phyloP scores from a whole-genome alignment of 208 protist genomes.

The Trypanosomatidae sp. region DNA sequence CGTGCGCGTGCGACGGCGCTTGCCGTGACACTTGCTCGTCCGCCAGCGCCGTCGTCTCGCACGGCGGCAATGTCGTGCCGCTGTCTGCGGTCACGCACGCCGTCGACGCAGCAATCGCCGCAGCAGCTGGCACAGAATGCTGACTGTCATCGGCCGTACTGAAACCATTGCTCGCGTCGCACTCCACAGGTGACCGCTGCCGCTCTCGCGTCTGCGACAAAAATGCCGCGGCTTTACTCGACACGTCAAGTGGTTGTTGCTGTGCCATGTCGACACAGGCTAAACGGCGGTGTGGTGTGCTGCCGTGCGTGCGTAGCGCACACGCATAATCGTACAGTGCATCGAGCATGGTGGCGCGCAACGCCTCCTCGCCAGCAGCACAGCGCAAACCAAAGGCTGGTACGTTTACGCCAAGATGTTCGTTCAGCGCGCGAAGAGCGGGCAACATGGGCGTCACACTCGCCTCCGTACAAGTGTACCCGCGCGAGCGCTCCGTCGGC shows the following conservation, averaged over 20 bases:
- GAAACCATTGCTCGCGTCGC: neutral
- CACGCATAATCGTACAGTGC: constrained; percentile 70
- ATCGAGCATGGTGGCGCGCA: constrained; percentile 48
- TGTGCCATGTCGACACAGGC: constrained; percentile 25
- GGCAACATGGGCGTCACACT: constrained; percentile 15
- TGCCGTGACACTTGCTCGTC: neutral
- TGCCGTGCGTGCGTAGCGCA: constrained; percentile 22
- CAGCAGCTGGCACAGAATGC: no score
- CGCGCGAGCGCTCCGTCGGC: constrained; percentile 13
- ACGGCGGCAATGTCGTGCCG: no score
- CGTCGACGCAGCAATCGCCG: no score
- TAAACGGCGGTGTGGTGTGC: constrained; percentile 61
- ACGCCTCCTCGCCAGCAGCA: constrained; percentile 11
- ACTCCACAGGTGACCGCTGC: constrained; percentile 1
- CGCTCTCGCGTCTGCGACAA: neutral
- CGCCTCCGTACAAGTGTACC: constrained; percentile 21
- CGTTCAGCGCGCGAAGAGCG: constrained; percentile 30
- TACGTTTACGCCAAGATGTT: constrained; percentile 39
- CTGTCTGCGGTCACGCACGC: no score
- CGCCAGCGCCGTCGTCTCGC: no score
- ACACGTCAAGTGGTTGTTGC: constrained; percentile 11
- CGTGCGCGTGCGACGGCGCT: neutral
- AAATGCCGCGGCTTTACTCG: no score
- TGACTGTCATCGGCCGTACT: no score
- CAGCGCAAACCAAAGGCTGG: constrained; percentile 41